Evolutionary conservation across 371 early-diverging fungal genomes (phyloP).

Genomic region (Globomyces sp.): DNA sequence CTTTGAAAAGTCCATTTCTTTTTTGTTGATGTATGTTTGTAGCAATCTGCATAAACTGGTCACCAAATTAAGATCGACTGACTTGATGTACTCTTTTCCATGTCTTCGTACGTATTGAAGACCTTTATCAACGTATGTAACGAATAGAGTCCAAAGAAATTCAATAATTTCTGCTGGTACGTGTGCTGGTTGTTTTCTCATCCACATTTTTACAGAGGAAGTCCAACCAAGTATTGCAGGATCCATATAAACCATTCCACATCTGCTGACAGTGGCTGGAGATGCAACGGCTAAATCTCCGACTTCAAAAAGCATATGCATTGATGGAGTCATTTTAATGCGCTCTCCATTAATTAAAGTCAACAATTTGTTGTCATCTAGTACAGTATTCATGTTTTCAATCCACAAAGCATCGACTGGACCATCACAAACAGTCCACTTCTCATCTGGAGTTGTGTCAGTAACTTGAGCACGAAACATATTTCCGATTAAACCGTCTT

Average conservation of each 20-base stretch:
- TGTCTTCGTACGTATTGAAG: constrained; percentile 45
- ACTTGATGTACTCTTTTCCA: constrained; percentile 46
- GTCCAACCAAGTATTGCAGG: constrained; percentile 55
- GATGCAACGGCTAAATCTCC: constrained; percentile 61
- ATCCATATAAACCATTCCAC: constrained; percentile 66
- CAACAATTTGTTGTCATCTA: constrained; percentile 64
- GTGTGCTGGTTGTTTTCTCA: constrained; percentile 34
- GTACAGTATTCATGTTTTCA: constrained; percentile 61
- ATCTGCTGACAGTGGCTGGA: constrained; percentile 59
- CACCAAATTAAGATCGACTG: constrained; percentile 52
- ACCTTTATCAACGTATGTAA: constrained; percentile 43
- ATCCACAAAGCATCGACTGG: constrained; percentile 67
- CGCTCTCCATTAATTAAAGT: constrained; percentile 63
- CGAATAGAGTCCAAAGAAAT: constrained; percentile 30
- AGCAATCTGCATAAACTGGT: constrained; percentile 45
- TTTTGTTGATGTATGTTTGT: constrained; percentile 38
- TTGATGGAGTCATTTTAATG: constrained; percentile 56
- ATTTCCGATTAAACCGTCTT: constrained; percentile 54
- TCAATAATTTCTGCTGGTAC: constrained; percentile 42
- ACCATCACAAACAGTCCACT: constrained; percentile 66
- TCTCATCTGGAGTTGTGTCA: constrained; percentile 50
- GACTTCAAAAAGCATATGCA: constrained; percentile 63
- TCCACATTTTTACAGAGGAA: constrained; percentile 49
- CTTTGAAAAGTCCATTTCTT: constrained; percentile 42
- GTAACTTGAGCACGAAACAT: constrained; percentile 56